These are phyloP conservation scores for Xylariaceae sp. DNA, from an alignment of 2,329 filamentous ascomycete genomes.

Conservation along the genomic window DNA sequence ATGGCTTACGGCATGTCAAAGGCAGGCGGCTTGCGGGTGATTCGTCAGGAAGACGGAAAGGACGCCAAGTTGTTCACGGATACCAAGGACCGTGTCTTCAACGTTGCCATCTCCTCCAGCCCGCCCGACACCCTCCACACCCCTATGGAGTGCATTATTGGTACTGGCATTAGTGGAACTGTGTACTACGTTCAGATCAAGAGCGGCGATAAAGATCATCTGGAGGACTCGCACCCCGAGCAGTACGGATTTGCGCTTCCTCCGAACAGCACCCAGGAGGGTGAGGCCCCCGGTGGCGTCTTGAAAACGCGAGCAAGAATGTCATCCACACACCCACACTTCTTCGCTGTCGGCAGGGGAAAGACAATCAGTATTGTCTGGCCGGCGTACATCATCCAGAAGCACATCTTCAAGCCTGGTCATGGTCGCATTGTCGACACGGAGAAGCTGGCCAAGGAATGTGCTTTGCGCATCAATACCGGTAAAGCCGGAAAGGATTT, in stretches of 20 bases:
- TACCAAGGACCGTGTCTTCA: slow-evolving; percentile 90
- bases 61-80: slow-evolving; percentile 89
- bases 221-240: slow-evolving; percentile 72
- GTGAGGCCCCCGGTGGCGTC: slow-evolving; percentile 83
- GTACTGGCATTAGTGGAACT: slow-evolving; percentile 87
- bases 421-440: slow-evolving; percentile 71
- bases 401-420: slow-evolving; percentile 55
- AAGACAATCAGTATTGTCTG: slow-evolving; percentile 91
- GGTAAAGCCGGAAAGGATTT: slow-evolving; percentile 99
- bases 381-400: slow-evolving; percentile 55
- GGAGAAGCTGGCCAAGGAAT: slow-evolving; percentile 78
- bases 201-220: slow-evolving; percentile 68
- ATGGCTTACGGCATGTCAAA: slow-evolving; percentile 94
- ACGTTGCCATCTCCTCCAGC: slow-evolving; percentile 73
- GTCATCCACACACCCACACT: slow-evolving; percentile 82
- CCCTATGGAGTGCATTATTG: slow-evolving; percentile 75
- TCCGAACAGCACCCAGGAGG: slow-evolving; percentile 76
- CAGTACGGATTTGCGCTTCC: slow-evolving; percentile 84
- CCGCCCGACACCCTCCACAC: slow-evolving; percentile 46
- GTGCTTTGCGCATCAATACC: slow-evolving; percentile 86
- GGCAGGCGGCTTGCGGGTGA: slow-evolving; percentile 85
- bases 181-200: slow-evolving; percentile 92
- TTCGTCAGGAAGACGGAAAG: slow-evolving; percentile 86
- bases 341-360: slow-evolving; percentile 90
- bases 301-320: slow-evolving; percentile 92